Base-by-base conservation (phyloP, 2,329 filamentous ascomycete genomes). In the Penicillium sp. region DNA sequence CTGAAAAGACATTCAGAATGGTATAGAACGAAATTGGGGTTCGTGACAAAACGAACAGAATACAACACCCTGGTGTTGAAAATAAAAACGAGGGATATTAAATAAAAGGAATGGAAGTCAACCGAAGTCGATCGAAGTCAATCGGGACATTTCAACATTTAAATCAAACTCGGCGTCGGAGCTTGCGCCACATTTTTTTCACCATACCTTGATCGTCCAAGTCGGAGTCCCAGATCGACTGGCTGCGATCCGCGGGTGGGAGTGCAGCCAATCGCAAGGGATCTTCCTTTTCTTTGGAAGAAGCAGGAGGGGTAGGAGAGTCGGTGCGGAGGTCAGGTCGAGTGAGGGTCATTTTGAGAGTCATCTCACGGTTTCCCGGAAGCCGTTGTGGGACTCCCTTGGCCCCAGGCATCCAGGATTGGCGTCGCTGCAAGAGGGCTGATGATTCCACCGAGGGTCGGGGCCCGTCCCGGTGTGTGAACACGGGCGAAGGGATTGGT, bases 281-380 rank as follows among this genome's bases (percentile, higher is more conserved):
- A 59, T 85, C 79, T 62, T 81, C 73, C 62, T 76, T 85, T 61
- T 81, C 73, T 63, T 77, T 86, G 66, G 92, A 90, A 67, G 91
- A 90, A n/a, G 60, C 50, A 8, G 64, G 61, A 3, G 60, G 49
- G 4, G 64, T 62, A 10, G 66, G 61, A n/a, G 70, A 70, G 15
- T 68, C 60, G 16, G 68, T 70, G 34, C 92, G 87, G 47, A 97
- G 81, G 70, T 97, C 93, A 0, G 92, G 90, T 46, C 92, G 82
- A 4, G 94, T 97, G 53, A 97, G 82, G 0, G 93, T 97, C 92
- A 97, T 96, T 48, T 92, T 90, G 48, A 97, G 77, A 3, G 94
- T 97, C 92, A 97, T 97, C 73, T 97, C 92, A 34, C 92, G 84
- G 54, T 85, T 88, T 34, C 82, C 81, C 0, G 81, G 77, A 2